phyloP scores from a whole-genome alignment of 1,139 yeast species.

The Meyerozyma carpophila region DNA sequence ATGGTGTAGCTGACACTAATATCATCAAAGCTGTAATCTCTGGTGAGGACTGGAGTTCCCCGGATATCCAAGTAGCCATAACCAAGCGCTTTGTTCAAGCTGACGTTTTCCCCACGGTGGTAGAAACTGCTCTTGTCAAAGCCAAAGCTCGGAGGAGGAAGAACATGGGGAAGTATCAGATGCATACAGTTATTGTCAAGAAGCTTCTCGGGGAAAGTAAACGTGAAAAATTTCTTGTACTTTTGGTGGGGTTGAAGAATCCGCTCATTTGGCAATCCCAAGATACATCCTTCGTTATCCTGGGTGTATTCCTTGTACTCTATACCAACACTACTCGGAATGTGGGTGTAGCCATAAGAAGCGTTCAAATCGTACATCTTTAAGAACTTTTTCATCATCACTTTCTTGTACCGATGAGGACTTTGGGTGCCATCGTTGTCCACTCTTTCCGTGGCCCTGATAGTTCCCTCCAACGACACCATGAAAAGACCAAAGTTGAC shows the following conservation, averaged over 20 bases:
- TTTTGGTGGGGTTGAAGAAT: constrained; percentile 43
- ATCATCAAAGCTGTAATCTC: constrained; percentile 39
- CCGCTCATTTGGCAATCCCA: constrained; percentile 52
- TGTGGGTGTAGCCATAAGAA: constrained; percentile 35
- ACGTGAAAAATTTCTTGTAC: constrained; percentile 60
- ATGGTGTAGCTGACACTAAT: constrained; percentile 39
- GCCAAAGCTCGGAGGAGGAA: constrained; percentile 66
- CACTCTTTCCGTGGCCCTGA: constrained; percentile 29
- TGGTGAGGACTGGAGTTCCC: constrained; percentile 41
- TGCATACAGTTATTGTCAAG: constrained; percentile 56
- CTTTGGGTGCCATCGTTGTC: constrained; percentile 11
- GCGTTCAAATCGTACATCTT: constrained; percentile 48
- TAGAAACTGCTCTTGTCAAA: constrained; percentile 41
- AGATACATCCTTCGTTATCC: constrained; percentile 45
- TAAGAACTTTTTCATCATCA: constrained; percentile 38
- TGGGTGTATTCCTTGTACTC: constrained; percentile 37
- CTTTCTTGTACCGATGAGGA: constrained; percentile 18
- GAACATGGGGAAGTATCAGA: constrained; percentile 45
- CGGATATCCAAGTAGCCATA: constrained; percentile 35
- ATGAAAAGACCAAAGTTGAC: constrained; percentile 42
- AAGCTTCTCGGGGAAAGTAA: constrained; percentile 54
- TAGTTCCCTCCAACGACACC: constrained; percentile 43
- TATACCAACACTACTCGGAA: constrained; percentile 49
- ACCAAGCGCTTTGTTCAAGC: constrained; percentile 39
- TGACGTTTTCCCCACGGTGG: constrained; percentile 30